phyloP scores from a whole-genome alignment of 805 yeast genomes.

The Candida incommunis region DNA sequence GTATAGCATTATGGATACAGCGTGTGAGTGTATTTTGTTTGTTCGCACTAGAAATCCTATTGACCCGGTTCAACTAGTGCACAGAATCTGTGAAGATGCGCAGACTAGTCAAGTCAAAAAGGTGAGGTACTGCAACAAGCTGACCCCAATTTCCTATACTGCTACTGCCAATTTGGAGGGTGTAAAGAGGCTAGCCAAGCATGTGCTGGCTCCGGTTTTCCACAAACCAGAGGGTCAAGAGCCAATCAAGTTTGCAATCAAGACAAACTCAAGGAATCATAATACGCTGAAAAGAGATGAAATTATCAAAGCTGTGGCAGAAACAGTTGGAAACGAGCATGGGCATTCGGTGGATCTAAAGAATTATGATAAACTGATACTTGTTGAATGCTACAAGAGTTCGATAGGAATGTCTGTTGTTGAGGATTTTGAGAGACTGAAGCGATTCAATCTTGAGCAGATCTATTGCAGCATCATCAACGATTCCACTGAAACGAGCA shows the following conservation, averaged over 20 bases:
- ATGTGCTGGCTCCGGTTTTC: slow-evolving; percentile 56
- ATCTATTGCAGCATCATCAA: slow-evolving; percentile 27
- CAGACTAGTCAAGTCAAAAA: slow-evolving; percentile 31
- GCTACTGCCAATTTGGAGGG: slow-evolving; percentile 62
- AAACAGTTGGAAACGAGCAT: slow-evolving; percentile 50
- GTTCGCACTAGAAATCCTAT: slow-evolving; percentile 69
- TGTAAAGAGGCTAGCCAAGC: slow-evolving; percentile 40
- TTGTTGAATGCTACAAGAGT: slow-evolving; percentile 81
- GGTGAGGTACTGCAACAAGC: slow-evolving; percentile 63
- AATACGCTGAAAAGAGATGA: slow-evolving; percentile 55
- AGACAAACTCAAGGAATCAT: slow-evolving; percentile 67
- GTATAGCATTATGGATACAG: slow-evolving; percentile 13
- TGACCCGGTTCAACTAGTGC: slow-evolving; percentile 61
- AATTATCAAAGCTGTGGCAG: slow-evolving; percentile 62
- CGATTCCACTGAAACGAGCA: too few relatives aligned
- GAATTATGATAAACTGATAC: slow-evolving; percentile 57
- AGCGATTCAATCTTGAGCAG: slow-evolving; percentile 70
- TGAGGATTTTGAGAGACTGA: slow-evolving; percentile 38
- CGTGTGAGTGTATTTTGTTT: slow-evolving; percentile 46
- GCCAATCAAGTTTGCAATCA: slow-evolving; percentile 55
- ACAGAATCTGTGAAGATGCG: slow-evolving; percentile 47
- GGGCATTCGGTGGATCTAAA: slow-evolving; percentile 74
- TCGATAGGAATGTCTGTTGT: slow-evolving; percentile 82
- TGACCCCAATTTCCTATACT: slow-evolving; percentile 69
- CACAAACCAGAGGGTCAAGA: slow-evolving; percentile 30